Conservation (phyloP, 177 flowering plant species). For the Tripterygium wilfordii region DNA sequence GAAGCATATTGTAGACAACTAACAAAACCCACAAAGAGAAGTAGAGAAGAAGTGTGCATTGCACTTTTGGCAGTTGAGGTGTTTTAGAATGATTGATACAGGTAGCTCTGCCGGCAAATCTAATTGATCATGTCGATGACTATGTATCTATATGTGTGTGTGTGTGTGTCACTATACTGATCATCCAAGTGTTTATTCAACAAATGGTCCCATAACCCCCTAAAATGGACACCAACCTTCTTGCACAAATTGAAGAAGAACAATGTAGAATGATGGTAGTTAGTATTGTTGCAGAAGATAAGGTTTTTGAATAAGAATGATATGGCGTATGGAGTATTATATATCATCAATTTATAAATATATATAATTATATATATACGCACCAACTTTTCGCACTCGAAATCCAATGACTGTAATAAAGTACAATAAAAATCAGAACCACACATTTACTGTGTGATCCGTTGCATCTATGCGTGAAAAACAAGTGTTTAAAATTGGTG, state of each 20-base stretch:
- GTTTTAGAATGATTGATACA: conserved; percentile 1
- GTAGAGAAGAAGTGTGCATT: no score
- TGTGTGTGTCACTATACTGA: not conserved
- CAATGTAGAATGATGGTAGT: not conserved
- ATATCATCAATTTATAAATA: not conserved
- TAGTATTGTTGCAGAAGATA: conserved; percentile 2
- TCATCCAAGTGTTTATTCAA: not conserved
- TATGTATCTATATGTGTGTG: not conserved
- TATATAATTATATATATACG: not conserved
- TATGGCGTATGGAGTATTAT: no score
- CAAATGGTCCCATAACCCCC: not conserved
- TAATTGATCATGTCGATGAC: not conserved
- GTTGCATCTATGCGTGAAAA: no score
- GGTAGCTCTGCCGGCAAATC: not conserved
- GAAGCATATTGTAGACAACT: no score
- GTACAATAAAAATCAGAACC: no score
- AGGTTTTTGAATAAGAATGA: no score
- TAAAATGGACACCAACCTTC: not conserved
- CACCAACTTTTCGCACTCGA: no score
- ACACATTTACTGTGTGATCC: no score
- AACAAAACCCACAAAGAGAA: no score
- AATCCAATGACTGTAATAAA: no score
- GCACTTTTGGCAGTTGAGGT: no score
- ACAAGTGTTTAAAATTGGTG: no score
- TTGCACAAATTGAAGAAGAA: not conserved